A percentile compares a stretch with the other conserved stretches of the same genome.
Conservation (phyloP, 2,329 filamentous ascomycete genomes). For the Penicillium oxalicum region DNA sequence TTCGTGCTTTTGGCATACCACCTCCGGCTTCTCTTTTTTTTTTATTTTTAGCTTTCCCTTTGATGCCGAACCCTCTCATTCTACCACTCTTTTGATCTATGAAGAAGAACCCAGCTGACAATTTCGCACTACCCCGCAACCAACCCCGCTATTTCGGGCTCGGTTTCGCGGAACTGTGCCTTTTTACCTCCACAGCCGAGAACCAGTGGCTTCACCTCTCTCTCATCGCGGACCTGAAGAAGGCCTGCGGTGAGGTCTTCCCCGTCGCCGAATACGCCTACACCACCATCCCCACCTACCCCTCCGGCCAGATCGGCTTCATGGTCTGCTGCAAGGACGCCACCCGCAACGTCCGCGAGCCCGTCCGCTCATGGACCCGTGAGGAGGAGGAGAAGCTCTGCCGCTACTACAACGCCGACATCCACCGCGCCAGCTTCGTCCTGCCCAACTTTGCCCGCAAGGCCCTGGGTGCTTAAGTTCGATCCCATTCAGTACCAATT, state of each 20-base stretch:
- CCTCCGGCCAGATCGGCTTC: constrained; percentile 98
- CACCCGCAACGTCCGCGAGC: constrained; percentile 74
- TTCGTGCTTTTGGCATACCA: neutral
- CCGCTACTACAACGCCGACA: constrained; percentile 95
- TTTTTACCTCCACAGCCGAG: constrained; percentile 60
- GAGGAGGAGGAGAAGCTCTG: constrained; percentile 92
- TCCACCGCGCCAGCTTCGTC: constrained; percentile 91
- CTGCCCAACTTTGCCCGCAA: constrained; percentile 90
- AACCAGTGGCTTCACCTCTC: constrained; percentile 98
- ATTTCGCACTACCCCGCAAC: constrained; percentile 25
- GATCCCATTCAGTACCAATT: no score
- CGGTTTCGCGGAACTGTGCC: constrained; percentile 27
- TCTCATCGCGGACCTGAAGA: constrained; percentile 91
- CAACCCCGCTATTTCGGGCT: constrained; percentile 23
- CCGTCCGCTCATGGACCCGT: constrained; percentile 69
- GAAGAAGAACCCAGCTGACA: constrained; percentile 20
- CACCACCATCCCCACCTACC: constrained; percentile 97
- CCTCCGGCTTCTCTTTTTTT: no score
- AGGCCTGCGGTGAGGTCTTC: constrained; percentile 95
- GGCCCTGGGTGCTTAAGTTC: constrained; percentile 43
- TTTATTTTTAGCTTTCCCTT: no score
- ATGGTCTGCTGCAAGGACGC: constrained; percentile 99
- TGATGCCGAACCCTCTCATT: no score
- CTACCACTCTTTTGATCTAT: neutral
- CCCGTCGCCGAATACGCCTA: constrained; percentile 96